A percentile compares a stretch with the other conserved stretches of the same genome.
Evolutionary conservation across 345 rosid species (phyloP).

Genomic region (Eucalyptus regnans): DNA sequence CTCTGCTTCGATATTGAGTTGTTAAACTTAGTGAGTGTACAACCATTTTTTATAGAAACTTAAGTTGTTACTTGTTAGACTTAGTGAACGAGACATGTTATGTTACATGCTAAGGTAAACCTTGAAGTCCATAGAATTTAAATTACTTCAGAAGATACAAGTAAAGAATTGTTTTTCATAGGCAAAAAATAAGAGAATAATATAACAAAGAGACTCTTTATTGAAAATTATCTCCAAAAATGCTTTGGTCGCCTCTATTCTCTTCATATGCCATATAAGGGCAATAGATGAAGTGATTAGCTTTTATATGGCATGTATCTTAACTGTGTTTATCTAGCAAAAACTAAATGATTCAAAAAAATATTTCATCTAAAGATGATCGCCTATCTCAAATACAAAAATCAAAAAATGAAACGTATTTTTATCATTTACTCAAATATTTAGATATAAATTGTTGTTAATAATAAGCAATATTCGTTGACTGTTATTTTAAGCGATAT

Average conservation of each 20-base stretch:
- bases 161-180: neutral
- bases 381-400: neutral
- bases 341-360: too few relatives aligned
- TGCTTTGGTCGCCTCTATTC: neutral
- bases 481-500: fast-evolving
- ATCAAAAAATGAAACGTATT: too few relatives aligned
- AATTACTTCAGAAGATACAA: neutral
- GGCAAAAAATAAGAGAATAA: neutral
- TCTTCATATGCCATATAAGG: neutral
- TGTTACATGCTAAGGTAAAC: neutral
- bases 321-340: too few relatives aligned
- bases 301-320: too few relatives aligned
- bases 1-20: neutral
- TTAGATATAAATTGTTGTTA: too few relatives aligned
- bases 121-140: neutral
- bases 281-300: neutral
- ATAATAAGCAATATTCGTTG: too few relatives aligned
- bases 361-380: neutral
- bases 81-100: neutral
- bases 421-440: too few relatives aligned
- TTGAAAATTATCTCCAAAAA: neutral
- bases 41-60: neutral
- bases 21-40: neutral
- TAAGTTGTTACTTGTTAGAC: neutral
- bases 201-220: neutral